A percentile compares a stretch with the other conserved stretches of the same genome.
Evolutionary conservation across 192 early-diverging fungal genomes (phyloP).

Genomic region (Cetraspora pellucida): DNA sequence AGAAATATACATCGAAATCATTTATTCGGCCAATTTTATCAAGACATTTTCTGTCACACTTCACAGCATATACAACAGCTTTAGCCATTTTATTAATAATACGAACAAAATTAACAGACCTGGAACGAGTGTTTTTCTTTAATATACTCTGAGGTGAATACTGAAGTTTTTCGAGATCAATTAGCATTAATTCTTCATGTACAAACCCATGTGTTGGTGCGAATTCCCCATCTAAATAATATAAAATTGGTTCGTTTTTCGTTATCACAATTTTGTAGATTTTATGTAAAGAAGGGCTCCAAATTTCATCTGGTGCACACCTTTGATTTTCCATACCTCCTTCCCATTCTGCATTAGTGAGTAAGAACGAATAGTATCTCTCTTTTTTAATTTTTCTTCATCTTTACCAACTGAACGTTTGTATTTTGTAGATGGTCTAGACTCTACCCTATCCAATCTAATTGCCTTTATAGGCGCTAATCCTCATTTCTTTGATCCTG

Average conservation of each 20-base stretch:
- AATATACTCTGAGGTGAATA: constrained; percentile 15
- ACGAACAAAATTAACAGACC: constrained; percentile 10
- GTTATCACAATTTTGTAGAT: constrained; percentile 2
- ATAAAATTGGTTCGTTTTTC: neutral
- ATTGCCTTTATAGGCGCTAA: neutral
- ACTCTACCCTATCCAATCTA: constrained; percentile 8
- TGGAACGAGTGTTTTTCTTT: constrained; percentile 8
- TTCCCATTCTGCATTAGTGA: constrained; percentile 3
- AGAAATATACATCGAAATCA: constrained; percentile 13
- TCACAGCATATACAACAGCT: neutral
- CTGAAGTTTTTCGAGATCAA: neutral
- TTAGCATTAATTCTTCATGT: neutral
- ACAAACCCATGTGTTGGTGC: neutral
- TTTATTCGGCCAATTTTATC: constrained; percentile 10
- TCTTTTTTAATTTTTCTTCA: neutral
- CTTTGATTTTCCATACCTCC: constrained; percentile 17
- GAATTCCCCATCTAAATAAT: constrained; percentile 2
- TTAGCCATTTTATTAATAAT: constrained; percentile 22
- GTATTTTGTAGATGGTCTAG: constrained; percentile 12
- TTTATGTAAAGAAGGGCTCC: neutral
- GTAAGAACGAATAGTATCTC: neutral
- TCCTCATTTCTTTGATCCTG: neutral
- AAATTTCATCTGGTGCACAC: neutral
- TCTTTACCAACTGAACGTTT: neutral
- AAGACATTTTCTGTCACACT: neutral